Percentiles rank a stretch among this genome's conserved stretches.
phyloP scores from a whole-genome alignment of 108 stramenopile genomes.

The Fragilaria radians region DNA sequence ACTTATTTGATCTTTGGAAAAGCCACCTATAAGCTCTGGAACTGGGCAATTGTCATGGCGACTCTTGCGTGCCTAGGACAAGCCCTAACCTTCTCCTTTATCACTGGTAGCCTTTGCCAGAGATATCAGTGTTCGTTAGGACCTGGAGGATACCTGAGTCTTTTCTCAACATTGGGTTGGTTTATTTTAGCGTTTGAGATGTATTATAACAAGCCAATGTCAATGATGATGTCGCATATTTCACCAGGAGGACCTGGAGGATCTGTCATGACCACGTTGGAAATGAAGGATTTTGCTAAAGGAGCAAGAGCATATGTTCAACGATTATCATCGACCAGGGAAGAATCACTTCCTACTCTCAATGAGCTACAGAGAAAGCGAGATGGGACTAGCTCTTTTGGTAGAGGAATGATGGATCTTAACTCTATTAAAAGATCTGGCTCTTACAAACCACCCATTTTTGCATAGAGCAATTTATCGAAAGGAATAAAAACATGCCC shows the following conservation, averaged over 20 bases:
- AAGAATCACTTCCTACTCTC: slow-evolving; percentile 11
- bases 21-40: slow-evolving; percentile 22
- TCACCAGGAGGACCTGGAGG: neutral
- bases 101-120: slow-evolving; percentile 22
- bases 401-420: neutral
- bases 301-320: slow-evolving; percentile 19
- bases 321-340: slow-evolving; percentile 11
- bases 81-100: slow-evolving; percentile 20
- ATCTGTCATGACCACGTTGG: slow-evolving; percentile 14
- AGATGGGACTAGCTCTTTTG: slow-evolving; percentile 1
- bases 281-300: slow-evolving; percentile 20
- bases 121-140: slow-evolving; percentile 25
- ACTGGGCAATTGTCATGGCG: slow-evolving; percentile 17
- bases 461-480: no score
- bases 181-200: slow-evolving; percentile 39
- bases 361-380: slow-evolving; percentile 18
- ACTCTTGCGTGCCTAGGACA: slow-evolving; percentile 28
- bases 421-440: neutral
- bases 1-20: slow-evolving; percentile 36
- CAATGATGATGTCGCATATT: slow-evolving; percentile 8
- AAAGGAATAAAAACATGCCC: neutral
- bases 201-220: slow-evolving; percentile 28
- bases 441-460: neutral
- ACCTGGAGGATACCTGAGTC: slow-evolving; percentile 13
- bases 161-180: slow-evolving; percentile 18